Percentiles rank a stretch among this genome's conserved stretches.
These are phyloP conservation scores for Pistacia atlantica DNA, from an alignment of 345 rosid genomes.

Conservation along the genomic window DNA sequence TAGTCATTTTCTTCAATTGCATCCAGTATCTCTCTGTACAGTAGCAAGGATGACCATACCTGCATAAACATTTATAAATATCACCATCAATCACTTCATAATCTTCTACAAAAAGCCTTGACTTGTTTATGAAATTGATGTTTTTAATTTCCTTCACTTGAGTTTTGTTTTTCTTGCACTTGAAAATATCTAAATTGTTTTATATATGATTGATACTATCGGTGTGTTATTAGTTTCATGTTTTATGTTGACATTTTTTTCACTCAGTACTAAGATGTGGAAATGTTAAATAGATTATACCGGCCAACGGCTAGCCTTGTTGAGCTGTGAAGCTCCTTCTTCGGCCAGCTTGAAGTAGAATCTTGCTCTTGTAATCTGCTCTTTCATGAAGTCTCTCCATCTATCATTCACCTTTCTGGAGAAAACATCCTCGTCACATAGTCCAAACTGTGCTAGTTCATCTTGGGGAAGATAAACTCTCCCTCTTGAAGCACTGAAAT, in stretches of 20 bases:
- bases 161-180: not conserved
- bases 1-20: conserved; percentile 64
- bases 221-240: too few species aligned
- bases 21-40: conserved; percentile 51
- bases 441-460: conserved; percentile 55
- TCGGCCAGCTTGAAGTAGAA: conserved; percentile 56
- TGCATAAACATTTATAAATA: conserved; percentile 16
- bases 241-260: too few species aligned
- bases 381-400: conserved; percentile 63
- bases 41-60: conserved; percentile 61
- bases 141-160: not conserved
- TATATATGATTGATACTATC: too few species aligned
- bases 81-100: not conserved
- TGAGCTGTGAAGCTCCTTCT: conserved; percentile 58
- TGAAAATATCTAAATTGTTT: not conserved
- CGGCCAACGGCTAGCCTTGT: conserved; percentile 67
- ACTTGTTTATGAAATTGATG: not conserved
- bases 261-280: not conserved
- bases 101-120: not conserved
- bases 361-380: conserved; percentile 63
- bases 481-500: conserved; percentile 48
- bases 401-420: conserved; percentile 40
- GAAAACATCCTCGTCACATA: conserved; percentile 48
- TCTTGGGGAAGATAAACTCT: conserved; percentile 68
- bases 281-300: conserved; percentile 19